These are phyloP conservation scores for Podaxis sp. DNA, from an alignment of 768 basidiomycete species.

Conservation along the genomic window DNA sequence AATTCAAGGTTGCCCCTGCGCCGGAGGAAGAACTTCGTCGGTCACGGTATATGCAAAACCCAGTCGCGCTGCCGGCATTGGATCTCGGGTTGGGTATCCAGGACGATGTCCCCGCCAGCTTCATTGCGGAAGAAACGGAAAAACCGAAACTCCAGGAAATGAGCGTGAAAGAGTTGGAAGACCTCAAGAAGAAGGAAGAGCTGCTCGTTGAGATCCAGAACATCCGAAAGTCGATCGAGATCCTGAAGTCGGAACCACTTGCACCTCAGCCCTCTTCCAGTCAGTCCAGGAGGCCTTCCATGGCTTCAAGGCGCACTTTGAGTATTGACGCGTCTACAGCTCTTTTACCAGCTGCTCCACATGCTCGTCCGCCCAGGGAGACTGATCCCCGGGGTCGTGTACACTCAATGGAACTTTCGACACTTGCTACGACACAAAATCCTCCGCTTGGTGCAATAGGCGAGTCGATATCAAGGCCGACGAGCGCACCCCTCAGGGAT, in stretches of 20 bases:
- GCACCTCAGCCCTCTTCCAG: slow-evolving; percentile 50
- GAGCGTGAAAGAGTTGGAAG: slow-evolving; percentile 43
- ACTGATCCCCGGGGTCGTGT: slow-evolving; percentile 65
- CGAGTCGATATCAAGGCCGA: slow-evolving; percentile 63
- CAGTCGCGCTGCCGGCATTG: slow-evolving; percentile 62
- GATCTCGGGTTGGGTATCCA: slow-evolving; percentile 77
- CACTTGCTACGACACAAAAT: slow-evolving; percentile 19
- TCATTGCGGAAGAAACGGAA: slow-evolving; percentile 45
- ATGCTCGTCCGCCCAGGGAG: slow-evolving; percentile 69
- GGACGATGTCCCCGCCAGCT: slow-evolving; percentile 69
- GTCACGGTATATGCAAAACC: slow-evolving; percentile 46
- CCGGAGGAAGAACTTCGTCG: slow-evolving; percentile 61
- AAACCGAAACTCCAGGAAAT: slow-evolving; percentile 26
- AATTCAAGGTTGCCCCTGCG: slow-evolving; percentile 63
- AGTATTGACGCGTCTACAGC: slow-evolving; percentile 62
- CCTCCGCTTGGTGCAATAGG: slow-evolving; percentile 38
- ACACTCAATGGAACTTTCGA: slow-evolving; percentile 71
- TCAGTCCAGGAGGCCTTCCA: slow-evolving; percentile 62
- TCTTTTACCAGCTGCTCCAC: slow-evolving; percentile 46
- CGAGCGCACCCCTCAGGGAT: slow-evolving; percentile 69
- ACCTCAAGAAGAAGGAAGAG: slow-evolving; percentile 65
- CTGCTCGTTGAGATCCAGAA: slow-evolving; percentile 76
- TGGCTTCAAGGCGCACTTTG: slow-evolving; percentile 65
- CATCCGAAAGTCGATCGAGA: slow-evolving; percentile 77
- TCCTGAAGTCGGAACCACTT: slow-evolving; percentile 69